A percentile compares a stretch with the other conserved stretches of the same genome.
These are phyloP conservation scores for Fusarium verticillioides DNA, from an alignment of 2,329 filamentous ascomycete genomes.

Conservation along the genomic window DNA sequence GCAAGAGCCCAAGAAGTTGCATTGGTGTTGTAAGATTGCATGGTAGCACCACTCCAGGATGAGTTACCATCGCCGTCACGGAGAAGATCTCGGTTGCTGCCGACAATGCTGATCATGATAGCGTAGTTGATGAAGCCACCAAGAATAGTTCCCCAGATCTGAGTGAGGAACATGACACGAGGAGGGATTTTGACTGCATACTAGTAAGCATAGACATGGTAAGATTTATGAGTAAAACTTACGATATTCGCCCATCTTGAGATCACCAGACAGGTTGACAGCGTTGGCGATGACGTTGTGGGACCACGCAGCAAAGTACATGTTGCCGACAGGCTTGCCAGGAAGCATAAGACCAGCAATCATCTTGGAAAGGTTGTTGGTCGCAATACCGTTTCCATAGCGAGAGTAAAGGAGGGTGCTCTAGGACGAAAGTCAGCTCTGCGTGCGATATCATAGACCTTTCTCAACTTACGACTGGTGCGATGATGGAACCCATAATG, in stretches of 20 bases:
- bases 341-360: slow-evolving; percentile 63
- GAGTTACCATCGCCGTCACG: slow-evolving; percentile 57
- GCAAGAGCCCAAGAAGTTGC: slow-evolving; percentile 63
- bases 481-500: slow-evolving; percentile 57
- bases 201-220: accelerated
- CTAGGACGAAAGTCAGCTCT: slow-evolving; percentile 43
- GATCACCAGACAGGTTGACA: slow-evolving; percentile 61
- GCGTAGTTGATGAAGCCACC: slow-evolving; percentile 66
- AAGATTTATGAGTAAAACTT: slow-evolving; percentile 32
- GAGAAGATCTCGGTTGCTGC: slow-evolving; percentile 59
- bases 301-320: slow-evolving; percentile 69
- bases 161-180: slow-evolving; percentile 65
- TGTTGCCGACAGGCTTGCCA: slow-evolving; percentile 63
- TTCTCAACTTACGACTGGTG: slow-evolving; percentile 56
- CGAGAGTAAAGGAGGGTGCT: slow-evolving; percentile 63
- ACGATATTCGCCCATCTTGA: slow-evolving; percentile 70
- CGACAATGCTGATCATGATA: slow-evolving; percentile 66
- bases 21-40: slow-evolving; percentile 62
- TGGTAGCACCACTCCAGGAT: slow-evolving; percentile 63
- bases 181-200: slow-evolving; percentile 64
- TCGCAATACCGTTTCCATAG: slow-evolving; percentile 67
- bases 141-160: slow-evolving; percentile 65
- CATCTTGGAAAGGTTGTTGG: slow-evolving; percentile 69
- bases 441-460: accelerated
- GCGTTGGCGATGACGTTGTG: slow-evolving; percentile 65